Evolutionary conservation across 2,329 filamentous ascomycete genomes (phyloP).

Genomic region (Rhynchosporium agropyri): DNA sequence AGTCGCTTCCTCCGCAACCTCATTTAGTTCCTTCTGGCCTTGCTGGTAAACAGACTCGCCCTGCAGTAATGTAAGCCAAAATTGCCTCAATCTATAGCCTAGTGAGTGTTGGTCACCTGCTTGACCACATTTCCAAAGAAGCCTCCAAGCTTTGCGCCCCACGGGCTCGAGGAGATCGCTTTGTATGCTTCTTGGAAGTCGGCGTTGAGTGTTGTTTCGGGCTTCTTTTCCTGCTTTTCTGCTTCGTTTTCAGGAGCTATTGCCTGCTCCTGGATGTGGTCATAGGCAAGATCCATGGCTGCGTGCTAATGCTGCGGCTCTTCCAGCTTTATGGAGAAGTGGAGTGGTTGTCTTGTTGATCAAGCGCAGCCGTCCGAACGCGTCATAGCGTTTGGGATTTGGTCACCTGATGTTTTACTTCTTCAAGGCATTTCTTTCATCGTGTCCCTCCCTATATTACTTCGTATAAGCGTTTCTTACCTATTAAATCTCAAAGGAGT

Average conservation of each 20-base stretch:
- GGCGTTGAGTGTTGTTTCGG: constrained; percentile 67
- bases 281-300: constrained; percentile 93
- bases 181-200: constrained; percentile 96
- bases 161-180: constrained; percentile 86
- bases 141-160: constrained; percentile 86
- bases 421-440: neutral
- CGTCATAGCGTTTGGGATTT: neutral
- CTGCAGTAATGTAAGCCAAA: constrained; percentile 46
- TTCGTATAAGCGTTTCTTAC: neutral
- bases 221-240: constrained; percentile 50
- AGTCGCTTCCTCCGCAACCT: constrained; percentile 77
- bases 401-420: constrained; percentile 9
- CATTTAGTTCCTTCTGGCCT: constrained; percentile 80
- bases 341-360: constrained; percentile 10
- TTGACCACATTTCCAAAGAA: constrained; percentile 92
- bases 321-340: constrained; percentile 17
- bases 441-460: neutral
- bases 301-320: constrained; percentile 9
- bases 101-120: constrained; percentile 62
- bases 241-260: constrained; percentile 56
- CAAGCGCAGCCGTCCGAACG: constrained; percentile 7
- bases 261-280: constrained; percentile 88
- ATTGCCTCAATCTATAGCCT: neutral
- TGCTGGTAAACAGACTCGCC: constrained; percentile 83
- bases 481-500: neutral